Evolutionary conservation across 1,284 basidiomycete genomes (phyloP).

Genomic region (Rhodotorula sp.): DNA sequence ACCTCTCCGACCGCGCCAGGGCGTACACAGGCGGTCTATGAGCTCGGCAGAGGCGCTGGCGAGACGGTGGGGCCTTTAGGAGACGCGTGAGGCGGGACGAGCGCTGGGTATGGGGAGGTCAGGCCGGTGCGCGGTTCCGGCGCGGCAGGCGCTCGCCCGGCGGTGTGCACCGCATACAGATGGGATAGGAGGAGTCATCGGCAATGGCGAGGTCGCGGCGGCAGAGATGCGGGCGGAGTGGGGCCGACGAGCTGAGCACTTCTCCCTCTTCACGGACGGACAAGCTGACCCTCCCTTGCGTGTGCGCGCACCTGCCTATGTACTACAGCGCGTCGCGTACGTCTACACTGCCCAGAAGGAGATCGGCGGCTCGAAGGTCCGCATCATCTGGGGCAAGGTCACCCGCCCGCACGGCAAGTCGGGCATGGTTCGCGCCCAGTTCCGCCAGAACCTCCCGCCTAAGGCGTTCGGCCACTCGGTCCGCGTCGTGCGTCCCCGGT

Average conservation of each 20-base stretch:
- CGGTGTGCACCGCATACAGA: too few species aligned
- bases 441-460: conserved; percentile 88
- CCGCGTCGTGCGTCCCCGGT: conserved; percentile 74
- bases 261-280: neutral
- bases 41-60: neutral
- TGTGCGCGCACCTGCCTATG: neutral
- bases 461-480: conserved; percentile 92
- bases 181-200: neutral
- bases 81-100: too few species aligned
- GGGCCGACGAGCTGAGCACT: neutral
- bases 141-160: too few species aligned
- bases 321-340: conserved; percentile 82
- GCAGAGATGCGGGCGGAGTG: too few species aligned
- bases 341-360: conserved; percentile 66
- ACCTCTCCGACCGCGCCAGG: neutral
- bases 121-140: too few species aligned
- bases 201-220: too few species aligned
- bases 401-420: conserved; percentile 91
- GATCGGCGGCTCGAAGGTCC: conserved; percentile 54
- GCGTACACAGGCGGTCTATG: neutral
- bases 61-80: too few species aligned
- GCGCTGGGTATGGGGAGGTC: too few species aligned
- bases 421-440: conserved; percentile 97
- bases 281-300: neutral
- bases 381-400: conserved; percentile 64